These are phyloP conservation scores for Truncatella angustata DNA, from an alignment of 2,329 filamentous ascomycete species.

Conservation along the genomic window DNA sequence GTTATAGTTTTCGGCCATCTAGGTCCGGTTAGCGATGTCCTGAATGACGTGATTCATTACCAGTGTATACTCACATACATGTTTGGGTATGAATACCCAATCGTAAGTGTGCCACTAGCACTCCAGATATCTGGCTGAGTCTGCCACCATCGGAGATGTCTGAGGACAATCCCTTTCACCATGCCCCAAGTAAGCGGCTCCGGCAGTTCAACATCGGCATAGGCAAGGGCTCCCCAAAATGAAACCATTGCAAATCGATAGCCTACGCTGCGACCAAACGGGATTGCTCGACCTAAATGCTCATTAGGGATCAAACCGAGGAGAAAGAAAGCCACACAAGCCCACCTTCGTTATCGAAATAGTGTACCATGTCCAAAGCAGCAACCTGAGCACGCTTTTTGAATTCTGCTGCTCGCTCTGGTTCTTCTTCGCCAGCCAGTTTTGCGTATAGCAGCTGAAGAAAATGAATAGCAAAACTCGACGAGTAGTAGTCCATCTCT, in stretches of 20 bases:
- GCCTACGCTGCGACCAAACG: conserved; percentile 74
- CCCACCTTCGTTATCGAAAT: conserved; percentile 65
- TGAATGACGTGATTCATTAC: background rate
- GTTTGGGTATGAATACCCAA: conserved; percentile 77
- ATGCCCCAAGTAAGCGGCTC: conserved; percentile 74
- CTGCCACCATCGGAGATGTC: conserved; percentile 79
- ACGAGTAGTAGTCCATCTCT: conserved; percentile 84
- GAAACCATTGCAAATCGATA: conserved; percentile 86
- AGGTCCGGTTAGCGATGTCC: conserved; percentile 11
- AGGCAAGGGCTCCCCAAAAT: conserved; percentile 77
- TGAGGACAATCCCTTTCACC: conserved; percentile 71
- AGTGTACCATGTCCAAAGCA: conserved; percentile 71
- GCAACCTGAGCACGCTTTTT: conserved; percentile 63
- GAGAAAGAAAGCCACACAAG: background rate
- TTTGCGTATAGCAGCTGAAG: conserved; percentile 76
- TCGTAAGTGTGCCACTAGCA: conserved; percentile 69
- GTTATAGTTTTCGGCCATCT: conserved; percentile 82
- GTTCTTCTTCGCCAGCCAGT: conserved; percentile 65
- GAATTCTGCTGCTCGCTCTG: conserved; percentile 65
- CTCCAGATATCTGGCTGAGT: conserved; percentile 73
- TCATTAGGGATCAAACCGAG: background rate
- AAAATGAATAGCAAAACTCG: conserved; percentile 79
- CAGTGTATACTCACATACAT: conserved; percentile 54
- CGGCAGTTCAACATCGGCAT: conserved; percentile 71
- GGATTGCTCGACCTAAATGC: conserved; percentile 59